Percentiles rank a stretch among this genome's conserved stretches.
phyloP scores from a whole-genome alignment of 1,284 basidiomycete genomes.

The Wolfiporia cocos region DNA sequence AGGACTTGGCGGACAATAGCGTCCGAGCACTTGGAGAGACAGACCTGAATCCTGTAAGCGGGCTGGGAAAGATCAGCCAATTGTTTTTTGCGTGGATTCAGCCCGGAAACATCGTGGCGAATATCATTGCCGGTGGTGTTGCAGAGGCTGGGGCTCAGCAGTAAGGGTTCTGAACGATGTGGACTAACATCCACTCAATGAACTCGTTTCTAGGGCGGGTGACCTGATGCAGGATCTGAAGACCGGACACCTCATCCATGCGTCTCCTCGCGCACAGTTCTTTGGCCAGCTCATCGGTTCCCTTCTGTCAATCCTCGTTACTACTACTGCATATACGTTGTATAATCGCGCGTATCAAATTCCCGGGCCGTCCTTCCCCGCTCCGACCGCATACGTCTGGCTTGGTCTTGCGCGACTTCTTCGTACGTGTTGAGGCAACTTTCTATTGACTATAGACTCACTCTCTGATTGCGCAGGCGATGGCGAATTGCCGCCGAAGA shows the following conservation, averaged over 20 bases:
- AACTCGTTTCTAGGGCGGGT: constrained; percentile 59
- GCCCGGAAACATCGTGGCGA: constrained; percentile 91
- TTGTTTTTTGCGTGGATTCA: constrained; percentile 92
- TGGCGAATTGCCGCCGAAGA: constrained; percentile 76
- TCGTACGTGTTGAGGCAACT: constrained; percentile 43
- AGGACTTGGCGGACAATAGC: constrained; percentile 33
- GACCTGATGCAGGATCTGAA: constrained; percentile 99
- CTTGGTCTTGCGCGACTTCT: constrained; percentile 87
- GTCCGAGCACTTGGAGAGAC: constrained; percentile 92
- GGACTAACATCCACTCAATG: no score
- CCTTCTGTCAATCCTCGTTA: constrained; percentile 82
- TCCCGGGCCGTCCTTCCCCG: constrained; percentile 88
- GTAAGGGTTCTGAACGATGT: constrained; percentile 35
- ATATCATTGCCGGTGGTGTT: constrained; percentile 94
- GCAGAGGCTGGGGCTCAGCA: constrained; percentile 96
- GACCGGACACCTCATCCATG: constrained; percentile 86
- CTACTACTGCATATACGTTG: constrained; percentile 81
- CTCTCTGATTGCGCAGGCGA: constrained; percentile 43
- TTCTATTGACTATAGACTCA: constrained; percentile 2
- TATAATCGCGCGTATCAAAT: constrained; percentile 86
- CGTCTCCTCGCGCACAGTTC: constrained; percentile 84
- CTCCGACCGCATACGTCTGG: constrained; percentile 92
- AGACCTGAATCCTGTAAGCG: constrained; percentile 90
- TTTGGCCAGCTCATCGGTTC: constrained; percentile 88
- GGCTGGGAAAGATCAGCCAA: constrained; percentile 93